Evolutionary conservation across 306 rosid genomes (phyloP).

Genomic region (Hippophae rhamnoides): DNA sequence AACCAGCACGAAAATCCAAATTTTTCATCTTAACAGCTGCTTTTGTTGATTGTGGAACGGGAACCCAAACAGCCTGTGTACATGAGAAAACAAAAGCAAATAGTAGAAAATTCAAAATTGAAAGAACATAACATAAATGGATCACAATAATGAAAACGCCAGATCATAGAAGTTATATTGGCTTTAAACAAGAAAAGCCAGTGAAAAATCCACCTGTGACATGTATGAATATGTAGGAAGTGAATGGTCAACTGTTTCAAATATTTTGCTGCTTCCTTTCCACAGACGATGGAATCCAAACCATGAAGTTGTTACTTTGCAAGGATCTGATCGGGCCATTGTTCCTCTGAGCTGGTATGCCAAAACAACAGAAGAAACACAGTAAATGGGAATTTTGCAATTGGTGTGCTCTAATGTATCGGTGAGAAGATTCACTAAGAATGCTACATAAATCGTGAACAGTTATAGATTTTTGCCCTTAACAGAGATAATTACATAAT

Average conservation of each 20-base stretch:
- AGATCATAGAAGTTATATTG: too few relatives aligned
- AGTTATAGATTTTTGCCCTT: too few relatives aligned
- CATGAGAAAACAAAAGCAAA: constrained; percentile 8
- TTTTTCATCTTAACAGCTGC: constrained; percentile 36
- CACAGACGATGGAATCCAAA: constrained; percentile 66
- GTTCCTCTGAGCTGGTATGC: constrained; percentile 51
- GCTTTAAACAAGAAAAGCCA: too few relatives aligned
- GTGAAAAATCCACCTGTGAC: constrained; percentile 52
- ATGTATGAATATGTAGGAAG: constrained; percentile 67
- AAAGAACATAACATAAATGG: neutral
- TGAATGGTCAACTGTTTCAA: constrained; percentile 57
- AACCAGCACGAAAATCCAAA: constrained; percentile 83
- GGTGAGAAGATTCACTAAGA: constrained; percentile 5
- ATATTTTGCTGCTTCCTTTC: constrained; percentile 53
- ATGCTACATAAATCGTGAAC: constrained; percentile 4
- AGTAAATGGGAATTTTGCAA: constrained; percentile 7
- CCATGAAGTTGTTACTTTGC: constrained; percentile 82
- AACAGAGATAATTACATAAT: too few relatives aligned
- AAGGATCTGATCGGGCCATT: constrained; percentile 56
- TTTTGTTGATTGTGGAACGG: constrained; percentile 63
- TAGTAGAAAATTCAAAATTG: constrained; percentile 2
- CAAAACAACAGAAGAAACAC: constrained; percentile 28
- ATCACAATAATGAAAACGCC: constrained; percentile 1
- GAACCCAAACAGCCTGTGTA: constrained; percentile 84
- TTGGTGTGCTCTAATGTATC: constrained; percentile 5